Base-by-base conservation (phyloP, 129 eudicot species). In the Helichrysum umbraculigerum region DNA sequence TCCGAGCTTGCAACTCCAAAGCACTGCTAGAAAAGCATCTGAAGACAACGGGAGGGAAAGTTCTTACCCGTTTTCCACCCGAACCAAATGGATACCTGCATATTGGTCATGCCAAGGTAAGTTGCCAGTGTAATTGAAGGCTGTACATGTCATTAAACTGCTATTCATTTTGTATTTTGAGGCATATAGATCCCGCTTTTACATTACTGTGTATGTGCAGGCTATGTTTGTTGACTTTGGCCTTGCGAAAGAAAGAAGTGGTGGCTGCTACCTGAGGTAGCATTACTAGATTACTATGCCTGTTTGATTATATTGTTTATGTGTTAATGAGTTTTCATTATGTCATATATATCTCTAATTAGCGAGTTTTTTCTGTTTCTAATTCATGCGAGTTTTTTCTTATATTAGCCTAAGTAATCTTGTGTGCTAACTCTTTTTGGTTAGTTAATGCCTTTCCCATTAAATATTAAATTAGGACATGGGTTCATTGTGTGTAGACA, bases 151-250 rank as follows among this genome's bases (percentile, higher is more conserved):
- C 34, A 63, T 62, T 72, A 63, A 32, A 57, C 58, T 56, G 51
- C 41, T 64, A 20, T 47, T 75, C 30, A 66, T 1, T 57, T 7
- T 64, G 66, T 79, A 25, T n/a, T 47, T 20, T 22, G 7, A 21
- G 11, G 4, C 22, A 17, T 77, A 22, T 60, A 81, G 65, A 64
- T 76, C 11, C 22, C 70, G 30, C 25, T 63, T 34, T 84, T 32
- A 29, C 63, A 60, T 21, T 35, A 19, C 34, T 42, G 25, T n/a
- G 15, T 32, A 75, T 72, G 39, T 76, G 66, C 87, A 95, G 99
- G 99, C 99, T 22, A 95, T 95, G 99, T 95, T 91, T 85, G 94
- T 95, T 76, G 99, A 95, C 81, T 95, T 95, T 80, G 99, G 97
- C 34, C 88, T 95, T 83, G 99, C 99, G 67, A 95, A 91, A 79